Evolutionary conservation across 805 yeast species (phyloP), one percentile per base, ranked within the genome.

Genomic region (Barnettozyma salicaria): DNA sequence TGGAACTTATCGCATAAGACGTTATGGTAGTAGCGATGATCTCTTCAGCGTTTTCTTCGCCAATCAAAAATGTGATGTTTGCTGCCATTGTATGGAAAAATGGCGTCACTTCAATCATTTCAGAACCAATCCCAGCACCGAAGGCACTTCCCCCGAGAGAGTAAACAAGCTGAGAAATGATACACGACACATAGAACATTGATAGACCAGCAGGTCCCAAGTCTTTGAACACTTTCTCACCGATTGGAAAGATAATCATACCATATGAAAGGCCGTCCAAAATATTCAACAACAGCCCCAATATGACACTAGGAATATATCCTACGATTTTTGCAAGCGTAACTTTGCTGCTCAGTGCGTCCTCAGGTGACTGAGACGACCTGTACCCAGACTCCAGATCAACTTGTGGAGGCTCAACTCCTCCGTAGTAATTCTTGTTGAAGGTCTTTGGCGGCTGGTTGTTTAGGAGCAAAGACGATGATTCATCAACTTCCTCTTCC

Each of bases 81-180:
- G 74, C 65, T 1, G 97, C 97, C 95, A 92, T 89, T 3, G 94
- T 72, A 55, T 92, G 98, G 67, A 90, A 90, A 58, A 92, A 92
- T 2, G 98, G 98, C 2, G 96, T 95, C n/a, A 92, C 87, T 59
- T 92, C 98, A 47, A 92, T 92, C 98, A 92, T 92, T 62, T 92
- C 97, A 4, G 96, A 84, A 1, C 98, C 98, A 30, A 90, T 78
- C n/a, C 95, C 96, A 2, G 88, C 72, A 43, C 76, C 77, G 64
- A 92, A 90, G 7, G 85, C 83, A 12, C 96, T 85, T 1, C 94
- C 94, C 12, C 98, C 98, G 18, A 85, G 60, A 0, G 97, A 88
- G 55, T 76, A 89, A 6, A 87, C 84, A 45, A 88, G 62, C 58
- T 92, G 98, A 0, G 95, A 83, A 1, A 90, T 73, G n/a, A 92